These are phyloP conservation scores for Sedum album DNA, from an alignment of 164 flowering plant species.

Conservation along the genomic window DNA sequence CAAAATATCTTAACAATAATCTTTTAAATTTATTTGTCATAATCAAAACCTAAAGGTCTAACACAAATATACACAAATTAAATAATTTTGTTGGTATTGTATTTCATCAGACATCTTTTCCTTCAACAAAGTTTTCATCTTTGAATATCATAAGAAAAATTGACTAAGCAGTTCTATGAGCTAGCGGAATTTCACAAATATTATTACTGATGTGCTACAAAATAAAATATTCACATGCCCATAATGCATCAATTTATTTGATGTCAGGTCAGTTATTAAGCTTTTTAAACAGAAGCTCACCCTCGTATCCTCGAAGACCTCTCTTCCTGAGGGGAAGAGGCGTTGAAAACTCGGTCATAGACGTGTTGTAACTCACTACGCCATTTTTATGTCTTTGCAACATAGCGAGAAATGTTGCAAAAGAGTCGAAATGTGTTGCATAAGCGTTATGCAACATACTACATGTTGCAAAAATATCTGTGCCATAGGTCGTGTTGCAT, in stretches of 20 bases:
- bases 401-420: too few species aligned
- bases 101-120: background rate
- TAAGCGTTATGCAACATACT: too few species aligned
- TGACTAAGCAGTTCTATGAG: background rate
- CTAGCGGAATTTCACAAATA: background rate
- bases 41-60: too few species aligned
- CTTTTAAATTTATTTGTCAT: too few species aligned
- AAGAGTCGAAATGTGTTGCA: too few species aligned
- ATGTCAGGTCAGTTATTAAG: background rate
- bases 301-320: slow-evolving; percentile 90
- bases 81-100: background rate
- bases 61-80: too few species aligned
- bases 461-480: too few species aligned
- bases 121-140: too few species aligned
- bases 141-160: background rate
- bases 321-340: slow-evolving; percentile 70
- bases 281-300: slow-evolving; percentile 23
- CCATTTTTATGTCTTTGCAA: too few species aligned
- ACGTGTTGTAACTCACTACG: slow-evolving; percentile 77
- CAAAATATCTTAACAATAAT: too few species aligned
- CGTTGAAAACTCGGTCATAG: slow-evolving; percentile 88
- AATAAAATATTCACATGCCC: background rate
- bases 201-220: background rate
- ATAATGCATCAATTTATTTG: too few species aligned
- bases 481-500: too few species aligned